Conservation (phyloP, 2,329 filamentous ascomycete genomes). For the Cercospora zeina region DNA sequence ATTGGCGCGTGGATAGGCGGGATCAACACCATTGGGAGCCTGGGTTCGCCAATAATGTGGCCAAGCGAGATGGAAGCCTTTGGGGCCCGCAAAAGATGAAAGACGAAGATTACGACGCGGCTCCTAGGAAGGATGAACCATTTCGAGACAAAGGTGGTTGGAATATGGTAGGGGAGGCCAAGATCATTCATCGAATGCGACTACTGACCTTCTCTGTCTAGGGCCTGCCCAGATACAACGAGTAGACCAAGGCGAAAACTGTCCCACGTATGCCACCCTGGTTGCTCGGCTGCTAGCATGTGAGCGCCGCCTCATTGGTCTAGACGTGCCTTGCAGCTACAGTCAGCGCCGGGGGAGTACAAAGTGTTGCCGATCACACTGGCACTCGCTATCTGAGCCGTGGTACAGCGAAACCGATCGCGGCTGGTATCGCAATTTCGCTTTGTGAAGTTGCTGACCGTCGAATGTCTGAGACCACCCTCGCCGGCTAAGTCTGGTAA, state of each 20-base stretch:
- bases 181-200: background rate
- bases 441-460: too few species aligned
- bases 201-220: constrained; percentile 1
- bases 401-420: background rate
- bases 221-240: constrained; percentile 1
- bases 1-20: constrained; percentile 6
- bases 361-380: too few species aligned
- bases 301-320: background rate
- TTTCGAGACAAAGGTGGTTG: constrained; percentile 3
- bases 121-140: constrained; percentile 9
- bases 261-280: background rate
- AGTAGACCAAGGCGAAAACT: background rate
- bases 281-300: background rate
- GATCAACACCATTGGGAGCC: constrained; percentile 14
- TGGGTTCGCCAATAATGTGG: constrained; percentile 18
- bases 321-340: background rate
- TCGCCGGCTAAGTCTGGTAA: background rate
- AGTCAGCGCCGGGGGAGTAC: background rate
- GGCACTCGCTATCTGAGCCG: background rate
- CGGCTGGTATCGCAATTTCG: background rate
- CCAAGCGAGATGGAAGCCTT: constrained; percentile 6
- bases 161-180: constrained; percentile 11
- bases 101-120: background rate
- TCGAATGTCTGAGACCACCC: background rate
- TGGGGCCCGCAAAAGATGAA: constrained; percentile 14